Evolutionary conservation across 129 eudicot species (phyloP), one percentile per base, ranked within the genome.

Genomic region (Lonicera japonica): DNA sequence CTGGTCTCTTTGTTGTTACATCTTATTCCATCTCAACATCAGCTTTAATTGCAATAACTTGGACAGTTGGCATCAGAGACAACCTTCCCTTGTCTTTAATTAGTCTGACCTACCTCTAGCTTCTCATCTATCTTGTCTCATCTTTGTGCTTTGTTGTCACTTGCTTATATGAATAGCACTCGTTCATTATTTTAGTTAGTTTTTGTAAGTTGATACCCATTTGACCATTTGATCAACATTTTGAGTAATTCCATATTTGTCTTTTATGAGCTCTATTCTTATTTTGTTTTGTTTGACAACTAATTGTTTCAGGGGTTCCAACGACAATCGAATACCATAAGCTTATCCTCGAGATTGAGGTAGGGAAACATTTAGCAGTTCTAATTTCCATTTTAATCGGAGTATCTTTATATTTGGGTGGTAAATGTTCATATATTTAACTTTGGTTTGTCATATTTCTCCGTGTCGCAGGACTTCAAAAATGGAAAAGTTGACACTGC

Each of bases 281-380:
- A 54, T 54, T 1, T 21, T 21, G 58, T 25, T 54, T 43, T 0
- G 20, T 17, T 39, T 52, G n/a, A 2, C 9, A 36, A 17, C 53
- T 29, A 13, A 29, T 46, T 69, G 52, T 72, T 64, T 72, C 85
- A 92, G 99, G 99, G 41, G 99, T 92, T 73, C 99, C 99, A 48
- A 92, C 99, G 1, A 92, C 99, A 64, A 92, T 92, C 46, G 99
- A 88, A 8, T 92, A 88, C 82, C 99, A 92, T 68, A 92, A 92
- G 70, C 96, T 92, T 61, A 92, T 92, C 73, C 99, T 92, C 23
- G 99, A 88, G 12, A 64, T 92, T 62, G 99, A 92, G 87, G 99
- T 88, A 78, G 41, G 75, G 57, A 60, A 40, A 60, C 17, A 47
- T 0, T 68, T 50, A 48, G 65, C 15, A n/a, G 58, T 24, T 41